Evolutionary conservation across 78 protist species (phyloP).

Genomic region (Dictyostelium citrinum): DNA sequence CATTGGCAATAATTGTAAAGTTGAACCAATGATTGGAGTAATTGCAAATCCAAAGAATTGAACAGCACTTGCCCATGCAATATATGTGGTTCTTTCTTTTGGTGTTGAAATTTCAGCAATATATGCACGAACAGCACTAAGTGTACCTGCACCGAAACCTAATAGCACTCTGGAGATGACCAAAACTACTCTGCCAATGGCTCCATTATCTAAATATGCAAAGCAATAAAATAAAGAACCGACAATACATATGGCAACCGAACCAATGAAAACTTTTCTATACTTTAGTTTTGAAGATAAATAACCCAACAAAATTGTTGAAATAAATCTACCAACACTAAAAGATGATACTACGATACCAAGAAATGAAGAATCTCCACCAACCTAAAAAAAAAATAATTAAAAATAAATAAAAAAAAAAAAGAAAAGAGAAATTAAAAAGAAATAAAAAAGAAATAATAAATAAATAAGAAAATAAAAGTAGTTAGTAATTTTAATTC

Average conservation of each 20-base stretch:
- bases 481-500: too few species aligned
- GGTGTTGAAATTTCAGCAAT: constrained; percentile 21
- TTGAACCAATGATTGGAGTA: constrained; percentile 21
- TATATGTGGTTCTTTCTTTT: constrained; percentile 44
- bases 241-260: constrained; percentile 1
- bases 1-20: not conserved
- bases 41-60: constrained; percentile 59
- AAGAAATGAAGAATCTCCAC: constrained; percentile 13
- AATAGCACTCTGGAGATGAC: not conserved
- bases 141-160: constrained; percentile 52
- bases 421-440: too few species aligned
- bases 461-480: too few species aligned
- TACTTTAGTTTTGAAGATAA: not conserved
- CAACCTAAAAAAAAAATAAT: not conserved
- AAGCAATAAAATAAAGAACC: constrained; percentile 6
- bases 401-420: not conserved
- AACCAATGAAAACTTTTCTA: not conserved
- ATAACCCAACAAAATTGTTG: constrained; percentile 9
- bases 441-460: too few species aligned
- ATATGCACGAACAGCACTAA: constrained; percentile 43
- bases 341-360: not conserved
- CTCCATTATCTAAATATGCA: not conserved
- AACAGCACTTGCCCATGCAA: constrained; percentile 19
- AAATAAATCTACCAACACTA: constrained; percentile 29
- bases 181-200: not conserved